A percentile compares a stretch with the other conserved stretches of the same genome.
phyloP scores from a whole-genome alignment of 306 rosid species.

The Gastrolobium villosum region DNA sequence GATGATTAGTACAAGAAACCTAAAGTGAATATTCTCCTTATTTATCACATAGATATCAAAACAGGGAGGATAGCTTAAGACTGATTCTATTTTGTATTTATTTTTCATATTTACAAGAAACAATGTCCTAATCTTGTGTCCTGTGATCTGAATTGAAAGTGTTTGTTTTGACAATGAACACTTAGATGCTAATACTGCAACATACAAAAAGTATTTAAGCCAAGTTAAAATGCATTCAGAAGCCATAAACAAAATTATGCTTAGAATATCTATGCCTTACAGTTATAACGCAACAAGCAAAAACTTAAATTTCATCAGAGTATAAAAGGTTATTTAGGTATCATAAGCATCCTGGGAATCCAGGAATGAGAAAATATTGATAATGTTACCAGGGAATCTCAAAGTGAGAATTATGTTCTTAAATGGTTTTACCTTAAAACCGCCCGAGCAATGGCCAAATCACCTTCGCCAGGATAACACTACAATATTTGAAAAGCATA shows the following conservation, averaged over 20 bases:
- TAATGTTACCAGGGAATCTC: slow-evolving; percentile 11
- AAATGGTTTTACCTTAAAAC: slow-evolving; percentile 75
- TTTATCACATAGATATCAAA: slow-evolving; percentile 1
- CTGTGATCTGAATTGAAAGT: slow-evolving; percentile 14
- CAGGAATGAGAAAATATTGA: background rate
- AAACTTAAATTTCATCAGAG: background rate
- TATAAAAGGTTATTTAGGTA: slow-evolving; percentile 9
- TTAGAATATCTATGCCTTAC: slow-evolving; percentile 12
- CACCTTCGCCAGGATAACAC: slow-evolving; percentile 99
- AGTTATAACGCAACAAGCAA: slow-evolving; percentile 19
- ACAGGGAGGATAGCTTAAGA: slow-evolving; percentile 31
- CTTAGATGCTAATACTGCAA: slow-evolving; percentile 13
- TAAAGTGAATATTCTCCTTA: slow-evolving; percentile 1
- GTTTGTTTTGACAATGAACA: slow-evolving; percentile 7
- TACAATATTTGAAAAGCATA: slow-evolving; percentile 60
- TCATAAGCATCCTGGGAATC: background rate
- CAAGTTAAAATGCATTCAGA: slow-evolving; percentile 17
- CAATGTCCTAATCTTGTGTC: slow-evolving; percentile 1
- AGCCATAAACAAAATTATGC: background rate
- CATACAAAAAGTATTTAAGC: background rate
- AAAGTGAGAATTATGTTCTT: slow-evolving; percentile 13
- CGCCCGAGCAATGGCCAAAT: slow-evolving; percentile 88
- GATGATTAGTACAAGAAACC: slow-evolving; percentile 25
- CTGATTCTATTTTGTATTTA: background rate
- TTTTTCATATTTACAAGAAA: slow-evolving; percentile 9